phyloP scores from a whole-genome alignment of 108 stramenopile genomes.

The Pseudonitzschia pungens region DNA sequence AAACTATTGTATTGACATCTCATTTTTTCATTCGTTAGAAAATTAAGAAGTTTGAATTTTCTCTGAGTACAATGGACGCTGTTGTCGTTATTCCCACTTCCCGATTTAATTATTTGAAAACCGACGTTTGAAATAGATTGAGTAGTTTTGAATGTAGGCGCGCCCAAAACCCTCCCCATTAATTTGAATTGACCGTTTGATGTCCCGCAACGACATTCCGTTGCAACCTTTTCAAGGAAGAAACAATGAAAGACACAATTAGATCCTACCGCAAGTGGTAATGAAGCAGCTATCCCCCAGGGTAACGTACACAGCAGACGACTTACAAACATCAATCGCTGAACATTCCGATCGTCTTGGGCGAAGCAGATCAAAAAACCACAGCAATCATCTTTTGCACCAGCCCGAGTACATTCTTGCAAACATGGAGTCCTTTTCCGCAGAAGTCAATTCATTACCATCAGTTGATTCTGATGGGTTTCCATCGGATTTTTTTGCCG shows the following conservation, averaged over 20 bases:
- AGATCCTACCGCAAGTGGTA: neutral
- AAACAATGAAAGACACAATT: neutral
- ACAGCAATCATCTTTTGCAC: neutral
- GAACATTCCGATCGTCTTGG: neutral
- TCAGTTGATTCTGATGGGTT: neutral
- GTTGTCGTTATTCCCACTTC: slow-evolving; percentile 3
- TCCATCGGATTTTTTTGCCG: slow-evolving; percentile 9
- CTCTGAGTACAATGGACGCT: neutral
- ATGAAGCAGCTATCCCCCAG: neutral
- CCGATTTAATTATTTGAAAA: slow-evolving; percentile 6
- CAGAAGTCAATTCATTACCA: neutral
- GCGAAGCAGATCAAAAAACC: neutral
- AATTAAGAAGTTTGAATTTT: neutral
- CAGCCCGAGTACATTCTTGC: neutral
- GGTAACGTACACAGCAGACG: neutral
- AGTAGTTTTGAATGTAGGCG: slow-evolving; percentile 8
- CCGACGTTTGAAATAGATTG: slow-evolving; percentile 6
- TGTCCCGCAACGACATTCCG: slow-evolving; percentile 10
- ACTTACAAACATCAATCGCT: neutral
- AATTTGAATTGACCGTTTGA: slow-evolving; percentile 7
- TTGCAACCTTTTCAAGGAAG: neutral
- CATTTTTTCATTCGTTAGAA: neutral
- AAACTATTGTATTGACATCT: neutral
- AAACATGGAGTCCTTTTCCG: slow-evolving; percentile 3
- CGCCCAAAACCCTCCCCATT: neutral